phyloP scores from a whole-genome alignment of 768 basidiomycete genomes.

The Bullera alba region DNA sequence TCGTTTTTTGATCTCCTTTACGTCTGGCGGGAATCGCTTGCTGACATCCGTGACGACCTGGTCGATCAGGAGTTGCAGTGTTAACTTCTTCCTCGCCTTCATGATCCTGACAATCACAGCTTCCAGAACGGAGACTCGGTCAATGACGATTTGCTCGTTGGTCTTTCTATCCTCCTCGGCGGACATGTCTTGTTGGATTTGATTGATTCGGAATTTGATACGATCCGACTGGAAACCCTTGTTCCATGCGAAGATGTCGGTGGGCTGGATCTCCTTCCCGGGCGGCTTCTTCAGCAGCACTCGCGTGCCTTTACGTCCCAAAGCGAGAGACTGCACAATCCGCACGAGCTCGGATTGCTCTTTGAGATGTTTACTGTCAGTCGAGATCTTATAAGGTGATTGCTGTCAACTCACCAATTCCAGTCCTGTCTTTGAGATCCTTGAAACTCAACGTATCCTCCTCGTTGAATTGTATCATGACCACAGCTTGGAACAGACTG shows the following conservation, averaged over 20 bases:
- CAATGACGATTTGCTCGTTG: slow-evolving; percentile 74
- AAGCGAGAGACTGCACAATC: slow-evolving; percentile 85
- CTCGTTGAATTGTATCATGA: slow-evolving; percentile 79
- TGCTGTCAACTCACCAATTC: slow-evolving; percentile 66
- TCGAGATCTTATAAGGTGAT: no score
- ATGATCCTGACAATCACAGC: slow-evolving; percentile 94
- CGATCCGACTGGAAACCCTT: slow-evolving; percentile 70
- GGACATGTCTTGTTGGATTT: slow-evolving; percentile 88
- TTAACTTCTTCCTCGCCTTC: slow-evolving; percentile 83
- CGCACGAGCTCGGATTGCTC: slow-evolving; percentile 57
- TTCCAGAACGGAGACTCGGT: slow-evolving; percentile 77
- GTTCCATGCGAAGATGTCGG: slow-evolving; percentile 76
- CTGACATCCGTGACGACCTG: slow-evolving; percentile 81
- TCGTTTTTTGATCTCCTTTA: slow-evolving; percentile 75
- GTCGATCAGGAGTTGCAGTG: slow-evolving; percentile 68
- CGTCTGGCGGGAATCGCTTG: slow-evolving; percentile 76
- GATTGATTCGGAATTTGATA: slow-evolving; percentile 81
- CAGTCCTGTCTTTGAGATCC: slow-evolving; percentile 62
- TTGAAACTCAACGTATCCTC: slow-evolving; percentile 56
- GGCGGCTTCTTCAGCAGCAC: slow-evolving; percentile 73
- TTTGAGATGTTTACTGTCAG: no score
- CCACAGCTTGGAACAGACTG: slow-evolving; percentile 81
- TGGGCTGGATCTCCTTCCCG: slow-evolving; percentile 68
- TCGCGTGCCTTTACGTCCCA: slow-evolving; percentile 66
- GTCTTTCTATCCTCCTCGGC: slow-evolving; percentile 78